A percentile compares a stretch with the other conserved stretches of the same genome.
Evolutionary conservation across 805 yeast species (phyloP).

Genomic region (Saturnispora saitoi): DNA sequence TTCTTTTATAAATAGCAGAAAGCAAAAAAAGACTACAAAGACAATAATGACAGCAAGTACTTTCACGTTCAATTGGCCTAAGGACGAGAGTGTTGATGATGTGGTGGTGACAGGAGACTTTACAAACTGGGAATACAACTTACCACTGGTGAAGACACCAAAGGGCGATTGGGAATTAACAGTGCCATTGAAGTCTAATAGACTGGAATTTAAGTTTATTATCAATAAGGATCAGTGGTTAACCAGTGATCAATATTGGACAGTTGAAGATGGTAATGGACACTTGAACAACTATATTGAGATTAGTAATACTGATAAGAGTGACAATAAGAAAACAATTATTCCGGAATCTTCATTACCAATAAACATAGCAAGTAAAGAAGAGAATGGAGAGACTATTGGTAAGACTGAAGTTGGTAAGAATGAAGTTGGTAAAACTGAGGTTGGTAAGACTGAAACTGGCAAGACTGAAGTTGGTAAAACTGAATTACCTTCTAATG

Average conservation of each 20-base stretch:
- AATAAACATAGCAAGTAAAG: neutral
- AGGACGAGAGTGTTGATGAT: constrained; percentile 6
- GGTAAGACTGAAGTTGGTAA: constrained; percentile 10
- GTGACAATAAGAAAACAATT: constrained; percentile 23
- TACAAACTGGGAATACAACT: constrained; percentile 47
- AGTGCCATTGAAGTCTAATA: constrained; percentile 25
- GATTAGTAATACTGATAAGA: constrained; percentile 28
- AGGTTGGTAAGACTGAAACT: neutral
- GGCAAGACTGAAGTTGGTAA: neutral
- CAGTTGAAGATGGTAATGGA: constrained; percentile 42
- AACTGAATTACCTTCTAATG: neutral
- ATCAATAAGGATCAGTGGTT: constrained; percentile 51
- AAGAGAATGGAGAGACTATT: constrained; percentile 18
- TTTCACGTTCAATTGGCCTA: neutral
- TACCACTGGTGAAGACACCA: constrained; percentile 37
- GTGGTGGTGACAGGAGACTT: constrained; percentile 56
- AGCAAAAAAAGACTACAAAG: too few species aligned
- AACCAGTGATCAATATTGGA: constrained; percentile 31
- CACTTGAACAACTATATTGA: constrained; percentile 43
- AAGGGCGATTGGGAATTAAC: constrained; percentile 29
- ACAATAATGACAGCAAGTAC: neutral
- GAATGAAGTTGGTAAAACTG: constrained; percentile 21
- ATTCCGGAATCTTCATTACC: constrained; percentile 35
- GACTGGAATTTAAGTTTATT: constrained; percentile 42
- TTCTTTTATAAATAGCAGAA: too few species aligned